Conservation (phyloP, 345 rosid species). For the Odontarrhena argentea region DNA sequence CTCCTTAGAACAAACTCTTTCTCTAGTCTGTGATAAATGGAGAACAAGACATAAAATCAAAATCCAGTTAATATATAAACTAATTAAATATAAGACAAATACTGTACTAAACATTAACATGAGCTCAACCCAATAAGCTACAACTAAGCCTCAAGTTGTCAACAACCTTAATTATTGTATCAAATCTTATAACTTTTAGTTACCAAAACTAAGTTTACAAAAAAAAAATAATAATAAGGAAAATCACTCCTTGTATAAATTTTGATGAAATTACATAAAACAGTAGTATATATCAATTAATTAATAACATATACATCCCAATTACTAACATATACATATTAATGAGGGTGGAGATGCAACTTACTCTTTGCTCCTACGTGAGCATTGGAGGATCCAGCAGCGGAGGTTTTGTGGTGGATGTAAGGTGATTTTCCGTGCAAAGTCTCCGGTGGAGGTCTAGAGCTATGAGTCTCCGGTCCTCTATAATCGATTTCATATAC, state of each 20-base stretch:
- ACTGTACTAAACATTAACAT: background rate
- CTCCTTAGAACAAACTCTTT: background rate
- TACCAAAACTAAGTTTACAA: too few species aligned
- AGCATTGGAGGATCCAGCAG: conserved; percentile 32
- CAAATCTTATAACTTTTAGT: too few species aligned
- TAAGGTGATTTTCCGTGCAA: conserved; percentile 38
- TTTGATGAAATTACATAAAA: background rate
- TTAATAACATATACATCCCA: background rate
- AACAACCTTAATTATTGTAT: too few species aligned
- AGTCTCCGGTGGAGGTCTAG: conserved; percentile 43
- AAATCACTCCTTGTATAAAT: background rate
- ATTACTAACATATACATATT: conserved; percentile 7
- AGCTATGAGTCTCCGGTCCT: conserved; percentile 47
- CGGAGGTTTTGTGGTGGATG: conserved; percentile 42
- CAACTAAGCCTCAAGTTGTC: too few species aligned
- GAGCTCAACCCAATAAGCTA: background rate
- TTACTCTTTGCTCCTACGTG: conserved; percentile 39
- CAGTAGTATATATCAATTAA: too few species aligned
- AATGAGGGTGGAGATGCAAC: conserved; percentile 5
- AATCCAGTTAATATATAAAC: background rate
- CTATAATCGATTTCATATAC: conserved; percentile 43
- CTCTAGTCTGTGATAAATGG: conserved; percentile 34
- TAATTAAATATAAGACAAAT: background rate
- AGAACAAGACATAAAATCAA: background rate
- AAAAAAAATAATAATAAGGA: too few species aligned